phyloP scores from a whole-genome alignment of 169 alveolate species.

The Plasmodium cynomolgi region DNA sequence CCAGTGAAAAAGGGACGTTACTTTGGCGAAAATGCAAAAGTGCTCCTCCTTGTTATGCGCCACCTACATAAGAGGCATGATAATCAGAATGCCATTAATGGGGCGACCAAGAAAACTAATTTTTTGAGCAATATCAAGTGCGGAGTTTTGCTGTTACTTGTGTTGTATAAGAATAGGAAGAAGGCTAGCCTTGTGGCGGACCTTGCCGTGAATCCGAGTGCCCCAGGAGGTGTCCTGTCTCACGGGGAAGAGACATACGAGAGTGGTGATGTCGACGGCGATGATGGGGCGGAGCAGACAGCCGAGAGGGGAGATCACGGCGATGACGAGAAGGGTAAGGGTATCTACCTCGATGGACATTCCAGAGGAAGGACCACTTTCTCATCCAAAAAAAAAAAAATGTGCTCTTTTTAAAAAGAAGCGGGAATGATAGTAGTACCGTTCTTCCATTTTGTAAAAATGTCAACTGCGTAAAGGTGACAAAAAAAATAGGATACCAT shows the following conservation, averaged over 20 bases:
- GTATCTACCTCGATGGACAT: background rate
- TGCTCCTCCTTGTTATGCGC: background rate
- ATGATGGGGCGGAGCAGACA: background rate
- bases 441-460: background rate
- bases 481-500: background rate
- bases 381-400: background rate
- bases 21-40: background rate
- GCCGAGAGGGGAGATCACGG: background rate
- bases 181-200: background rate
- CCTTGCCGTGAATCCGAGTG: background rate
- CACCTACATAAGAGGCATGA: background rate
- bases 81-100: background rate
- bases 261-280: background rate
- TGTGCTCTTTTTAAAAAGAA: background rate
- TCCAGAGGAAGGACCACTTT: background rate
- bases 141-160: background rate
- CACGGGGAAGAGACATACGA: background rate
- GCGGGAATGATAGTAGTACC: background rate
- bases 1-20: background rate
- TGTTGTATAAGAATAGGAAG: conserved; percentile 6
- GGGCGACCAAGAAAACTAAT: background rate
- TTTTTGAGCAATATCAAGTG: background rate
- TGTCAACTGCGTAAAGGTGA: background rate
- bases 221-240: background rate
- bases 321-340: background rate